Conservation (phyloP, 2,329 filamentous ascomycete species). For the Colletotrichum godetiae region DNA sequence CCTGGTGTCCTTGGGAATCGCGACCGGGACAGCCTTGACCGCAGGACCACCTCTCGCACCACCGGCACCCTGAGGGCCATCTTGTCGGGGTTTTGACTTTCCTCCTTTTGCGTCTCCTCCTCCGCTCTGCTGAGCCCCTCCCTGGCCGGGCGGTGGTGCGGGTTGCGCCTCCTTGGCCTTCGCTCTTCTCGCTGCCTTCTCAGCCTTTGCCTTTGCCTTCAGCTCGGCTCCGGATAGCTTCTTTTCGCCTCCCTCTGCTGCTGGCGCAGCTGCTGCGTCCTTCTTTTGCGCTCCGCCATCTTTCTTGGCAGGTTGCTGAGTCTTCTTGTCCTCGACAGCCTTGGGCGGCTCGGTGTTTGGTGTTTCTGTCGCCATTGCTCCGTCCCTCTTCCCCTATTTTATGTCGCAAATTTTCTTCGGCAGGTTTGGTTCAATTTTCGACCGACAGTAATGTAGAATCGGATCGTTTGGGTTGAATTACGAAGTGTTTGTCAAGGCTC, state of each 20-base stretch:
- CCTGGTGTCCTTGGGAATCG: slow-evolving; percentile 62
- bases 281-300: slow-evolving; percentile 21
- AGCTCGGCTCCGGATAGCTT: slow-evolving; percentile 81
- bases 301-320: slow-evolving; percentile 22
- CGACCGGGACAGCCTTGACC: slow-evolving; percentile 48
- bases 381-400: neutral
- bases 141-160: slow-evolving; percentile 50
- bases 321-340: slow-evolving; percentile 25
- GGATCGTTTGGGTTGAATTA: neutral
- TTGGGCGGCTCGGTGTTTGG: slow-evolving; percentile 21
- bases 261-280: neutral
- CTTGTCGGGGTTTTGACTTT: slow-evolving; percentile 60
- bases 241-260: slow-evolving; percentile 48
- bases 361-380: slow-evolving; percentile 32
- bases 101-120: slow-evolving; percentile 59
- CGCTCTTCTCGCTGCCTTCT: slow-evolving; percentile 88
- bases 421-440: neutral
- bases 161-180: slow-evolving; percentile 71
- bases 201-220: slow-evolving; percentile 90
- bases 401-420: neutral
- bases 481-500: neutral
- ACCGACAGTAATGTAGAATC: neutral
- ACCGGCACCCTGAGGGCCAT: slow-evolving; percentile 47
- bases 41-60: slow-evolving; percentile 48
- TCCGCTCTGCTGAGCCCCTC: slow-evolving; percentile 45